Evolutionary conservation across 225 moss, liverwort and hornwort species (phyloP), one percentile per base, ranked within the genome.

Genomic region (Straminergon stramineum): DNA sequence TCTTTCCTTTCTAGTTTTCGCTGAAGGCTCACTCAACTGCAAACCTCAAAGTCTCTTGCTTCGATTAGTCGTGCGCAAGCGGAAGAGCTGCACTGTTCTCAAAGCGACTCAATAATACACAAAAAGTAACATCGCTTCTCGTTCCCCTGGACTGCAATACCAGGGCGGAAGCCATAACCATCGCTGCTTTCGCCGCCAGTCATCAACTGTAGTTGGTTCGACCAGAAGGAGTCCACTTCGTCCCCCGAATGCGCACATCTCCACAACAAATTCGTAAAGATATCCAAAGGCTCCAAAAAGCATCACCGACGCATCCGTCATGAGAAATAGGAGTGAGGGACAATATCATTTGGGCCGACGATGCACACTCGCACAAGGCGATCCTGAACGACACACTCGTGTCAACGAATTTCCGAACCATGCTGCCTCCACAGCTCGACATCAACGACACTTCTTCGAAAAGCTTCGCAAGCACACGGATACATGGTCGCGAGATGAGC

Each of bases 381-480:
- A 79, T 91, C 89, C 88, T 60, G 39, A 82, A 66, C 63, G 56
- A 75, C 41, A 74, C 64, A 63, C 71, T 71, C 85, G 63, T 73
- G 62, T 79, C 91, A 64, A 64, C 34, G 79, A 89, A 61, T 57
- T 75, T 51, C 41, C 82, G 51, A 58, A 82, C 45, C 81, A 58
- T 39, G 89, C 87, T 85, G 78, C 87, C 84, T 89, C 90, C 92
- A 61, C 89, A 55, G 12, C 41, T 84, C 89, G 39, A 48, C 82
- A 58, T 77, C 88, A 6, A 61, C 85, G 83, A 27, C 32, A 84
- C 67, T 31, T 55, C 88, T 83, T 86, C 89, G 2, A 82, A 87
- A 65, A 61, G n/a, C 69, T 83, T 92, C 78, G 75, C 87, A 79
- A 90, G 57, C 61, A 56, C 39, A 27, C 82, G 73, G 58, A 81